Evolutionary conservation across 805 yeast genomes (phyloP).

Genomic region (Groenewaldozyma salmanticensis): DNA sequence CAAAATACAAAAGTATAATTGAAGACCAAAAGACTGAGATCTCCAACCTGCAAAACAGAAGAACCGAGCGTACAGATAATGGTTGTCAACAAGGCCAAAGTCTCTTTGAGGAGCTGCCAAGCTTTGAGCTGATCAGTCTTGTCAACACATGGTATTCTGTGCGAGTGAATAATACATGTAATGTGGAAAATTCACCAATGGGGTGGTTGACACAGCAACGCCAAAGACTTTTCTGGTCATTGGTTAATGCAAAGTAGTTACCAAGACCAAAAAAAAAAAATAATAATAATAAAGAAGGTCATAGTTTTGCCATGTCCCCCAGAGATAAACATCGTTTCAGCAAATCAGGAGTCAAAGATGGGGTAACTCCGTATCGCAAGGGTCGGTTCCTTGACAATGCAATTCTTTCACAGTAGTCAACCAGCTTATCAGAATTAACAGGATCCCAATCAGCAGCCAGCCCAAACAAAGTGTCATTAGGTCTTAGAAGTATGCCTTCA

Average conservation of each 20-base stretch:
- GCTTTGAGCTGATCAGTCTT: not conserved
- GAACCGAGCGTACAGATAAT: no score
- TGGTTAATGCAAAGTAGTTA: not conserved
- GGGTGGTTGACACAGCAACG: not conserved
- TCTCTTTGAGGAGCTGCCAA: no score
- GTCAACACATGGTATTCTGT: not conserved
- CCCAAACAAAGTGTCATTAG: conserved; percentile 13
- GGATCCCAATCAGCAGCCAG: conserved; percentile 21
- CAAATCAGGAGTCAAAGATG: conserved; percentile 15
- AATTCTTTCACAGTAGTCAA: conserved; percentile 25
- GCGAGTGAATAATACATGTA: not conserved
- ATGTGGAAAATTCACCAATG: not conserved
- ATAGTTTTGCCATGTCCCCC: conserved; percentile 4
- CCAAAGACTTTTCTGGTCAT: not conserved
- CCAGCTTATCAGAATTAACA: conserved; percentile 20
- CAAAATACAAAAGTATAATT: no score
- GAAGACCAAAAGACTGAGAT: no score
- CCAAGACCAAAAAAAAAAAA: no score
- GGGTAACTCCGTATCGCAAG: conserved; percentile 21
- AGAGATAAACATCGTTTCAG: conserved; percentile 9
- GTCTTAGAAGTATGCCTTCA: conserved; percentile 25
- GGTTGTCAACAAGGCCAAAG: no score
- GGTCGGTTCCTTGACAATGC: conserved; percentile 29
- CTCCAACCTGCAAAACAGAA: no score
- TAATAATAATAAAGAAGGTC: not conserved